Conservation (phyloP, 495 filamentous ascomycete genomes). For the Penicillium odoratum region DNA sequence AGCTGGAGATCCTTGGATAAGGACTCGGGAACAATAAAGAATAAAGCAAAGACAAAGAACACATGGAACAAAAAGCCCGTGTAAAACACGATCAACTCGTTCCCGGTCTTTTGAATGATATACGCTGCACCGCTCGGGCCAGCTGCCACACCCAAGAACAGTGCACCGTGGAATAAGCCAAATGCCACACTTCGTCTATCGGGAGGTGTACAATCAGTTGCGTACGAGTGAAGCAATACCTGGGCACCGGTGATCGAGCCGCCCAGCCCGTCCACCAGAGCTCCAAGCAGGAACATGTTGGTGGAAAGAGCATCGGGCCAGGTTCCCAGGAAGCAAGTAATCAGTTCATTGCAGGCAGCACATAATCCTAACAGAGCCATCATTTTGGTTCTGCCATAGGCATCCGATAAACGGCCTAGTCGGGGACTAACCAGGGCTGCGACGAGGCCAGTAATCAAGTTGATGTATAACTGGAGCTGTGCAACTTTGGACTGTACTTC, state of each 20-base stretch:
- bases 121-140: constrained; percentile 80
- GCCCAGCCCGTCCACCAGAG: constrained; percentile 73
- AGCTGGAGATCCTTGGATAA: constrained; percentile 66
- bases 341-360: constrained; percentile 64
- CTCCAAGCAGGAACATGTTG: constrained; percentile 71
- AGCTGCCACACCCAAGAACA: constrained; percentile 82
- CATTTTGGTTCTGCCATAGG: constrained; percentile 74
- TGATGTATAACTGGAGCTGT: constrained; percentile 72
- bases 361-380: constrained; percentile 68
- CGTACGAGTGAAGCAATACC: constrained; percentile 81
- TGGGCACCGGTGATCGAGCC: constrained; percentile 84
- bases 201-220: constrained; percentile 81
- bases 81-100: constrained; percentile 75
- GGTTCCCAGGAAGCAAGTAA: constrained; percentile 73
- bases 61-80: constrained; percentile 67
- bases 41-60: constrained; percentile 67
- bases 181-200: constrained; percentile 80
- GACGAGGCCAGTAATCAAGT: constrained; percentile 67
- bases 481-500: constrained; percentile 75
- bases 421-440: constrained; percentile 77
- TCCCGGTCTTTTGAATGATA: constrained; percentile 67
- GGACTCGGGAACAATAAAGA: constrained; percentile 78
- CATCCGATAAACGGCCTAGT: constrained; percentile 82
- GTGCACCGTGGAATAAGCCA: constrained; percentile 81
- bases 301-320: constrained; percentile 70